Conservation (phyloP, 345 rosid genomes). For the Eucalyptus albens region DNA sequence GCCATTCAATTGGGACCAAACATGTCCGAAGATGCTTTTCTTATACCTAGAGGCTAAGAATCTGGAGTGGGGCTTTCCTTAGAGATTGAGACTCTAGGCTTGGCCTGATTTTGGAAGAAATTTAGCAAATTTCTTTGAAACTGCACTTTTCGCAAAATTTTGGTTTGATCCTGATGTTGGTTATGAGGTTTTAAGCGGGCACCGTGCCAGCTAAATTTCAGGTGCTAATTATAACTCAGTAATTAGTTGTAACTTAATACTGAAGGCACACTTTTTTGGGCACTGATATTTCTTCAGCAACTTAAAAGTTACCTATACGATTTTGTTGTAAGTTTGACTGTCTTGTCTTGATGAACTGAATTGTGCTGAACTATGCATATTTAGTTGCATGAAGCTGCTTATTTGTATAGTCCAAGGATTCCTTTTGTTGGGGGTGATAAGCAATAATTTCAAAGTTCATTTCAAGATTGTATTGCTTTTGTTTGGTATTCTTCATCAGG, state of each 20-base stretch:
- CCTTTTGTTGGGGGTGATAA: background rate
- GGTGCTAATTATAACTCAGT: background rate
- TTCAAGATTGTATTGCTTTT: background rate
- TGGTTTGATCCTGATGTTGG: background rate
- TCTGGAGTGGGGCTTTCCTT: background rate
- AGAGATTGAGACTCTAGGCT: background rate
- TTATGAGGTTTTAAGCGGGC: background rate
- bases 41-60: background rate
- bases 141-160: background rate
- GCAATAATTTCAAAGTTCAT: background rate
- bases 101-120: background rate
- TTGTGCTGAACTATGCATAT: background rate
- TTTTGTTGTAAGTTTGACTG: background rate
- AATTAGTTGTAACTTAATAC: background rate
- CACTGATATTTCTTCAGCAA: background rate
- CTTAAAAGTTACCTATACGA: background rate
- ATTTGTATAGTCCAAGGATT: background rate
- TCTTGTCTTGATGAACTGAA: background rate
- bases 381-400: background rate
- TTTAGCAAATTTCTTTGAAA: background rate
- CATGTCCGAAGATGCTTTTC: background rate
- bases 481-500: background rate
- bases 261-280: background rate
- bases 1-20: slow-evolving; percentile 2
- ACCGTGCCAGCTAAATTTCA: background rate